These are phyloP conservation scores for Pseudopyrenochaeta lycopersici DNA, from an alignment of 2,329 filamentous ascomycete genomes.

Conservation along the genomic window DNA sequence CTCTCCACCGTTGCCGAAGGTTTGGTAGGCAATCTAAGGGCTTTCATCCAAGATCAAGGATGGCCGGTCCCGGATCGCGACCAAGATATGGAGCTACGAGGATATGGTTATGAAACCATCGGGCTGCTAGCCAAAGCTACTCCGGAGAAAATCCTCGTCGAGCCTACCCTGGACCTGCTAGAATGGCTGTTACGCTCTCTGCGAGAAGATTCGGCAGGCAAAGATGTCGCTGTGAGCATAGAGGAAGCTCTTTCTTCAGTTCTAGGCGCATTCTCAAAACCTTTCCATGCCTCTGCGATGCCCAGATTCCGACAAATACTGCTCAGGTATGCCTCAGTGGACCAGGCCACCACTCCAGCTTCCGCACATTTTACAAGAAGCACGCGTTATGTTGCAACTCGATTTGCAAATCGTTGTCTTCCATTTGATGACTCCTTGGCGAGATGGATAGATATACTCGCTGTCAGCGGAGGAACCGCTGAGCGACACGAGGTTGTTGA, in stretches of 20 bases:
- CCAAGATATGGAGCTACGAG: slow-evolving; percentile 72
- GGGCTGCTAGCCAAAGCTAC: slow-evolving; percentile 78
- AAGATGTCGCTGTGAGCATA: slow-evolving; percentile 82
- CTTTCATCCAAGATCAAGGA: slow-evolving; percentile 80
- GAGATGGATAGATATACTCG: slow-evolving; percentile 89
- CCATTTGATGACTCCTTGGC: slow-evolving; percentile 80
- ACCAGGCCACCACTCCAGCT: slow-evolving; percentile 23
- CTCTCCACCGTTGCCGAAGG: slow-evolving; percentile 72
- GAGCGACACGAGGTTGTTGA: slow-evolving; percentile 86
- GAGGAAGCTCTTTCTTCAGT: slow-evolving; percentile 87
- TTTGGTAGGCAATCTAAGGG: slow-evolving; percentile 73
- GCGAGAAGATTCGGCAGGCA: slow-evolving; percentile 77
- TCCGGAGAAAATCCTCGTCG: slow-evolving; percentile 64
- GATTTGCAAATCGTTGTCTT: slow-evolving; percentile 90
- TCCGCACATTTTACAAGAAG: slow-evolving; percentile 61
- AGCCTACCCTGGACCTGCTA: slow-evolving; percentile 64
- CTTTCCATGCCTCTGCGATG: slow-evolving; percentile 53
- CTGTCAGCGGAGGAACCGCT: slow-evolving; percentile 70
- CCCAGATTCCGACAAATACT: slow-evolving; percentile 47
- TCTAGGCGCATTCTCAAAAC: slow-evolving; percentile 65
- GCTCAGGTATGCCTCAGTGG: slow-evolving; percentile 40
- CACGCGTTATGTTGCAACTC: slow-evolving; percentile 81
- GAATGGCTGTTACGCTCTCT: slow-evolving; percentile 87
- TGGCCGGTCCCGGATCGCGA: slow-evolving; percentile 74
- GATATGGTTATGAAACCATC: slow-evolving; percentile 88